Conservation (phyloP, 2,329 filamentous ascomycete species). For the Epichloe gansuensis region DNA sequence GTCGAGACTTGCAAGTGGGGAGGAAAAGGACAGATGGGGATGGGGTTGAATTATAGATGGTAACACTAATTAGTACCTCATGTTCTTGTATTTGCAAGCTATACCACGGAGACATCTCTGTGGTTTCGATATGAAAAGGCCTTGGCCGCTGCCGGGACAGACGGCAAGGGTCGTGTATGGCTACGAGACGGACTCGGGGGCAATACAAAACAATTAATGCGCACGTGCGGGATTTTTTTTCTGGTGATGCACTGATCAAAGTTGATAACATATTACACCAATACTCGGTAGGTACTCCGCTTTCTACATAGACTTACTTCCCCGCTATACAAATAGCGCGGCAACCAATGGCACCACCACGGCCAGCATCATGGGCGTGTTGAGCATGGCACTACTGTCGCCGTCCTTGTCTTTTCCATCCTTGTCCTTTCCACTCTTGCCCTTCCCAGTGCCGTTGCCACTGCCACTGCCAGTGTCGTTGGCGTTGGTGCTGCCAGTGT, state of each 20-base stretch:
- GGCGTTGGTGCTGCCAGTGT: conserved; percentile 17
- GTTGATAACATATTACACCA: too few relatives aligned
- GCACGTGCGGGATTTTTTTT: too few relatives aligned
- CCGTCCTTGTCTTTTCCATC: conserved; percentile 6
- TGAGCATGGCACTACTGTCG: conserved; percentile 16
- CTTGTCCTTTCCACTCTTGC: neutral
- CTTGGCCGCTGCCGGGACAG: conserved; percentile 3
- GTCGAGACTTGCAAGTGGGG: neutral
- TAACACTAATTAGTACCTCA: conserved; percentile 11
- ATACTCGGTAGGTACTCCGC: too few relatives aligned
- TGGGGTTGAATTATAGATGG: conserved; percentile 9
- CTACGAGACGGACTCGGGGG: neutral
- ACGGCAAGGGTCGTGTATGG: conserved; percentile 4
- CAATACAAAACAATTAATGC: too few relatives aligned
- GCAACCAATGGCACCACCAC: conserved; percentile 20
- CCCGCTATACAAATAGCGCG: conserved; percentile 18
- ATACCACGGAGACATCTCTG: conserved; percentile 14
- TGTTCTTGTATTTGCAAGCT: conserved; percentile 23
- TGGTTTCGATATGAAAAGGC: neutral
- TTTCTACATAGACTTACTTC: conserved; percentile 7
- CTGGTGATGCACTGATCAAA: too few relatives aligned
- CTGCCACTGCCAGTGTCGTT: conserved; percentile 11
- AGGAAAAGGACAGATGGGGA: neutral
- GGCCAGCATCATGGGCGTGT: conserved; percentile 20
- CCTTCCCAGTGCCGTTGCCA: conserved; percentile 1